These are phyloP conservation scores for Ceratocystis variospora DNA, from an alignment of 2,329 filamentous ascomycete genomes.

Conservation along the genomic window DNA sequence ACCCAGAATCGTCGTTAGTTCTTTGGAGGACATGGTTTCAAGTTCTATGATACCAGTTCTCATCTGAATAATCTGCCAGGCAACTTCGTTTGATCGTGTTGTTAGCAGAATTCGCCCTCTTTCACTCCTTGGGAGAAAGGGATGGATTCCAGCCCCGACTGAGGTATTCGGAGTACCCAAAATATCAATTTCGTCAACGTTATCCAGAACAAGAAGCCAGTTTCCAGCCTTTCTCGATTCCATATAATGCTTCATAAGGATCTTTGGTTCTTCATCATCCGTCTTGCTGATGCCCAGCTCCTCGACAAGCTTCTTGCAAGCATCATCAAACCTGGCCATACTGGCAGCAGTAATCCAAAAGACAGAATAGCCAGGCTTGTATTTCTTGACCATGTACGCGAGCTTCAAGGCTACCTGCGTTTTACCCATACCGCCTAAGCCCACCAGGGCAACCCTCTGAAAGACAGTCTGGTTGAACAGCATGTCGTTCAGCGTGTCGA, in stretches of 20 bases:
- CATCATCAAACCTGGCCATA: background rate
- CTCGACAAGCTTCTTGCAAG: background rate
- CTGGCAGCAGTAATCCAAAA: slow-evolving; percentile 4
- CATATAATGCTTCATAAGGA: slow-evolving; percentile 18
- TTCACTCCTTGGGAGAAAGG: slow-evolving; percentile 24
- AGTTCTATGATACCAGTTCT: background rate
- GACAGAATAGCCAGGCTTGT: background rate
- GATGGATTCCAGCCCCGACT: background rate
- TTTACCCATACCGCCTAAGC: background rate
- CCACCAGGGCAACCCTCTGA: background rate
- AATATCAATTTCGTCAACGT: slow-evolving; percentile 20
- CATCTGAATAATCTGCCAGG: background rate
- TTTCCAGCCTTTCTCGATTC: slow-evolving; percentile 20
- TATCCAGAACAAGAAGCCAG: slow-evolving; percentile 24
- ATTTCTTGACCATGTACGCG: background rate
- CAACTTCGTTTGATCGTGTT: slow-evolving; percentile 7
- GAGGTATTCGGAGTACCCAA: background rate
- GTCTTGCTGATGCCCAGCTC: background rate
- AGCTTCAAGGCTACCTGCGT: background rate
- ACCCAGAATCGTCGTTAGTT: background rate
- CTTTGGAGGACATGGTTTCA: background rate
- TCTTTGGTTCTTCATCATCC: slow-evolving; percentile 2
- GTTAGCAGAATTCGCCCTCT: slow-evolving; percentile 14
- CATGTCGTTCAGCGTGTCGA: background rate
- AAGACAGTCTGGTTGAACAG: background rate